These are phyloP conservation scores for Colletotrichum filicis DNA, from an alignment of 2,329 filamentous ascomycete genomes.

Conservation along the genomic window DNA sequence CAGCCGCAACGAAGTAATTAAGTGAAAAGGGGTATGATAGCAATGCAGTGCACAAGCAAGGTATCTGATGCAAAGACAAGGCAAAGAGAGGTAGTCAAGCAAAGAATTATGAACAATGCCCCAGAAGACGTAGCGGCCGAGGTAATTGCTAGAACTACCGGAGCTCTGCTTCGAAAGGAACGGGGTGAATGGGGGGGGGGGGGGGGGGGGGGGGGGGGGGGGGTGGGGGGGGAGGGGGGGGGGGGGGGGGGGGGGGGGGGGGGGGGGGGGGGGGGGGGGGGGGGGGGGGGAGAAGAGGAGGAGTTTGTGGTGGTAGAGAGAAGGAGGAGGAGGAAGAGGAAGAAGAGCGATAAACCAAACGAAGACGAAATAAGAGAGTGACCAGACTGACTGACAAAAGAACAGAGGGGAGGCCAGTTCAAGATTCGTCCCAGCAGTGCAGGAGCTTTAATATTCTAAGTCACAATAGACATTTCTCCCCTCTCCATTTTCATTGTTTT, in stretches of 20 bases:
- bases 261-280: conserved; percentile 32
- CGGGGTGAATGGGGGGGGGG: conserved; percentile 30
- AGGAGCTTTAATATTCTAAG: conserved; percentile 23
- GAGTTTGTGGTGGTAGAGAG: no score
- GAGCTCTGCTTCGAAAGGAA: conserved; percentile 55
- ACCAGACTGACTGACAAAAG: conserved; percentile 29
- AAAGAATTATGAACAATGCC: conserved; percentile 36
- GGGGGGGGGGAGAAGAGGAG: no score
- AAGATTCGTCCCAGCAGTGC: not conserved
- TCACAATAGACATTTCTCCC: not conserved
- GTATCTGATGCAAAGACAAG: conserved; percentile 28
- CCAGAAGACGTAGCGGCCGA: conserved; percentile 44
- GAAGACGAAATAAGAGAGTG: conserved; percentile 26
- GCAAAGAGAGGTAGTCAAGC: conserved; percentile 35
- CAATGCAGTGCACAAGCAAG: conserved; percentile 15
- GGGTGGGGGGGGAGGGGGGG: no score
- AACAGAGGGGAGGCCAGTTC: not conserved
- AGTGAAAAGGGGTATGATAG: not conserved
- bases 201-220: not conserved
- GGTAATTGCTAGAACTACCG: conserved; percentile 52
- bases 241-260: not conserved
- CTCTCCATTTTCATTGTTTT: not conserved
- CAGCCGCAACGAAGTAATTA: not conserved
- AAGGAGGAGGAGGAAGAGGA: no score
- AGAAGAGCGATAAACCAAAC: not conserved